Base-by-base conservation (phyloP, 2,329 filamentous ascomycete genomes). In the Zymoseptoria pseudotritici region DNA sequence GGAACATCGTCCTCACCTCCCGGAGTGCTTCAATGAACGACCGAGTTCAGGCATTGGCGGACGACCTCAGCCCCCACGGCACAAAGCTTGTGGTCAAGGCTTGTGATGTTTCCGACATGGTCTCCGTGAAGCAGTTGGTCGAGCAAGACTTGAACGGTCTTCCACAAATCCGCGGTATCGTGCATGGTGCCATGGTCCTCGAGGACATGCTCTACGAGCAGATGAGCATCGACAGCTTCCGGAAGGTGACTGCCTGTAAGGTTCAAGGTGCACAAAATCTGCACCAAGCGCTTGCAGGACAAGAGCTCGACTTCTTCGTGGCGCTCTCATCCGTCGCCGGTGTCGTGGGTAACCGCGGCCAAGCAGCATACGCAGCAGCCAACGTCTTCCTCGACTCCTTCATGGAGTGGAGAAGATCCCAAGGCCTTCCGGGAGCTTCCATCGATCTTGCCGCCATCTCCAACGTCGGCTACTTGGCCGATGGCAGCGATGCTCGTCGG, bases 301-400 rank as follows among this genome's bases (percentile, higher is more conserved):
- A 62, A 7, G 22, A 54, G 13, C 55, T 76, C 61, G 68, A 76
- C 58, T 76, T 79, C 67, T 82, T 83, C 66, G 65, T 84, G 50
- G 78, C 83, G 42, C 72, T 84, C 8, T 80, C 82, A 21, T 83
- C 80, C 49, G 77, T 81, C 1, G 77, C 80, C 0, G 81, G 81
- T 36, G 72, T 84, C 13, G 80, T 84, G 49, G 83, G 83, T 17
- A 83, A 80, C 63, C 77, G 79, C 5, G 81, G 82, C 0, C 83
- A 86, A 62, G 77, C 81, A 13, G 84, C 83, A 68, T 86, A 86
- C 61, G 78, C 82, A 2, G 81, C 82, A 0, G 82, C 80, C 1
- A 85, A 69, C 53, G 58, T 63, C 42, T 72, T 65, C 62, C 61
- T 68, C 17, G 66, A 71, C 51, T 58, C 66, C 2, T 62, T 75